These are phyloP conservation scores for Endocalyx cinctus DNA, from an alignment of 2,329 filamentous ascomycete species.

Conservation along the genomic window DNA sequence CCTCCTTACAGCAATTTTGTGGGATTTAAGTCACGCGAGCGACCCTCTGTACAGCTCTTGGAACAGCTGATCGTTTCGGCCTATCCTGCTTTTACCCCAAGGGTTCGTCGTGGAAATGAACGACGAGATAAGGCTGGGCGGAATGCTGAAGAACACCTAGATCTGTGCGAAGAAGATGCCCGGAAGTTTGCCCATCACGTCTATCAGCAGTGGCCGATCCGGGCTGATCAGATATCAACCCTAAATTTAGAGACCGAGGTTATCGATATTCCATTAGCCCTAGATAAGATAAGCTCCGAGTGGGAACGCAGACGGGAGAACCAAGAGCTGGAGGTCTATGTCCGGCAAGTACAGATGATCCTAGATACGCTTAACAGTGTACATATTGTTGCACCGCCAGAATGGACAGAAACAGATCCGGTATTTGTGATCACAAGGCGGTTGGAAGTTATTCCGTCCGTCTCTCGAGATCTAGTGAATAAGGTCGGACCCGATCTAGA, in stretches of 20 bases:
- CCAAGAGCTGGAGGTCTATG: constrained; percentile 8
- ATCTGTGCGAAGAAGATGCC: constrained; percentile 8
- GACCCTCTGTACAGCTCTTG: constrained; percentile 9
- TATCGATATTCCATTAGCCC: constrained; percentile 4
- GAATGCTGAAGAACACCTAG: constrained; percentile 3
- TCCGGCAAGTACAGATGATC: constrained; percentile 8
- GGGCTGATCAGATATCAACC: constrained; percentile 1
- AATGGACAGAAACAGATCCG: constrained; percentile 3
- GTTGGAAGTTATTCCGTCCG: constrained; percentile 4
- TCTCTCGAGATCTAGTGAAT: constrained; percentile 6
- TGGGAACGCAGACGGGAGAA: constrained; percentile 15
- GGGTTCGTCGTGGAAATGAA: not conserved
- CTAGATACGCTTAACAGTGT: constrained; percentile 3
- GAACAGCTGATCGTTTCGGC: constrained; percentile 8
- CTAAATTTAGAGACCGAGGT: not conserved
- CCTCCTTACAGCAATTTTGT: constrained; percentile 11
- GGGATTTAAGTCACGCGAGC: constrained; percentile 13
- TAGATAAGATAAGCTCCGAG: constrained; percentile 9
- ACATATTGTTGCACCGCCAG: not conserved
- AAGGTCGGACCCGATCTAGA: constrained; percentile 6
- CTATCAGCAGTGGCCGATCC: constrained; percentile 11
- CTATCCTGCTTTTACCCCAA: constrained; percentile 3
- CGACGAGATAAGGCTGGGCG: constrained; percentile 3
- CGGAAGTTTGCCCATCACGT: constrained; percentile 5
- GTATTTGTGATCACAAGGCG: constrained; percentile 2